Evolutionary conservation across 164 flowering plant genomes (phyloP), one percentile per base, ranked within the genome.

Genomic region (Macadamia integrifolia): DNA sequence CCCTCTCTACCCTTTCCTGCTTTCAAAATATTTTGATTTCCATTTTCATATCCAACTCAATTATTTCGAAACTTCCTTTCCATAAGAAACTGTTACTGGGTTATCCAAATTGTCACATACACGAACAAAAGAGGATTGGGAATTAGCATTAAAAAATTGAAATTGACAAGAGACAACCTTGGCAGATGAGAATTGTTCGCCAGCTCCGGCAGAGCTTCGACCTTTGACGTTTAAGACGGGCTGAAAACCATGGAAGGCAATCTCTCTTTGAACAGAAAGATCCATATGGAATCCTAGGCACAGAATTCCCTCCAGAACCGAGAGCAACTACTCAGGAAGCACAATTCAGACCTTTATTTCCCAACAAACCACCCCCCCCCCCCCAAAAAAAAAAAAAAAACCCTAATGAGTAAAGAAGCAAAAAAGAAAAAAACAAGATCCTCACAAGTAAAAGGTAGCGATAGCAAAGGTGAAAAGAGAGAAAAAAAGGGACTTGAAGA

Each of bases 271-370:
- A 63, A 76, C 46, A 92, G 80, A 59, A 75, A 61, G 64, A 75
- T 70, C 97, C 97, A 92, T 17, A 89, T 46, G 48, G 60, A 80
- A 78, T 92, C 92, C n/a, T 91, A 83, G 57, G 73, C 78, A 56
- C 96, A 92, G 31, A 92, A 52, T 44, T 84, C 77, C 70, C 83
- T 75, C 96, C 93, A 92, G 63, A 82, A 87, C 67, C 85, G 68
- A n/a, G 91, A 87, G 63, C 93, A 89, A 61, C 87, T 71, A n/a
- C 89, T 87, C 77, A 92, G 60, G 0, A 87, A 69, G 62, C 93
- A 89, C 14, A 92, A 28, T 72, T 92, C 96, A 57, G 12, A 76
- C 89, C 95, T 88, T 55, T 30, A 6, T 35, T 23, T 14, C 35
- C 58, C 29, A 12, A 43, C 23, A 23, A 23, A 23, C 23, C 23